phyloP scores from a whole-genome alignment of 169 alveolate species.

The Plasmodium gonderi region DNA sequence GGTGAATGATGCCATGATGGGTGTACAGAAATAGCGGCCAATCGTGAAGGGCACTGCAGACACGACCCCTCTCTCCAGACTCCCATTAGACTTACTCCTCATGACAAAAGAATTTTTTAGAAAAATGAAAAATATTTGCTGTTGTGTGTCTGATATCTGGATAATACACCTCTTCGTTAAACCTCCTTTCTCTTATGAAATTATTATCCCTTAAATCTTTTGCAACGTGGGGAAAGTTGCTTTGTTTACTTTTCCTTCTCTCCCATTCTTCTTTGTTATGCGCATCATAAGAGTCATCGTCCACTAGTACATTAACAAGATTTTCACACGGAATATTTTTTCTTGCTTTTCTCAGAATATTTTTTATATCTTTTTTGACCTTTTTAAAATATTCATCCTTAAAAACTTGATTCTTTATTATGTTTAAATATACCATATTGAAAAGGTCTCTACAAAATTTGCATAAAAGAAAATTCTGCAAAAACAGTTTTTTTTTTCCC shows the following conservation, averaged over 20 bases:
- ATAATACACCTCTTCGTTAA: neutral
- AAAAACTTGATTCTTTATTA: neutral
- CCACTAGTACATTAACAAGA: slow-evolving; percentile 17
- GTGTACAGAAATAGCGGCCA: too few relatives aligned
- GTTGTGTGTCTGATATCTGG: slow-evolving; percentile 18
- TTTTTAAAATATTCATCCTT: neutral
- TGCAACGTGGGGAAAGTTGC: neutral
- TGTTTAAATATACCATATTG: neutral
- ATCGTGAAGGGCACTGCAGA: too few relatives aligned
- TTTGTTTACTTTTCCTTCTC: neutral
- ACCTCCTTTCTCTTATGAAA: neutral
- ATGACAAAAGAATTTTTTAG: slow-evolving; percentile 3
- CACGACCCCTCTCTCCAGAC: too few relatives aligned
- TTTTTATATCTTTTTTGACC: neutral
- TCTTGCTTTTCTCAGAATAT: neutral
- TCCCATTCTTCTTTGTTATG: neutral
- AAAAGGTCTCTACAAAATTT: slow-evolving; percentile 5
- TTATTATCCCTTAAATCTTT: neutral
- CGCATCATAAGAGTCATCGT: slow-evolving; percentile 28
- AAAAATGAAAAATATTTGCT: slow-evolving; percentile 25
- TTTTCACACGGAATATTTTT: neutral
- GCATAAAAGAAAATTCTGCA: slow-evolving; percentile 15
- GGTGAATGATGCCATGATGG: neutral
- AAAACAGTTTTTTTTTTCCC: neutral
- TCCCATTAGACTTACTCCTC: slow-evolving; percentile 40